Evolutionary conservation across 2,329 filamentous ascomycete species (phyloP), one percentile per base, ranked within the genome.

Genomic region (Fusarium sterilihyphosum): DNA sequence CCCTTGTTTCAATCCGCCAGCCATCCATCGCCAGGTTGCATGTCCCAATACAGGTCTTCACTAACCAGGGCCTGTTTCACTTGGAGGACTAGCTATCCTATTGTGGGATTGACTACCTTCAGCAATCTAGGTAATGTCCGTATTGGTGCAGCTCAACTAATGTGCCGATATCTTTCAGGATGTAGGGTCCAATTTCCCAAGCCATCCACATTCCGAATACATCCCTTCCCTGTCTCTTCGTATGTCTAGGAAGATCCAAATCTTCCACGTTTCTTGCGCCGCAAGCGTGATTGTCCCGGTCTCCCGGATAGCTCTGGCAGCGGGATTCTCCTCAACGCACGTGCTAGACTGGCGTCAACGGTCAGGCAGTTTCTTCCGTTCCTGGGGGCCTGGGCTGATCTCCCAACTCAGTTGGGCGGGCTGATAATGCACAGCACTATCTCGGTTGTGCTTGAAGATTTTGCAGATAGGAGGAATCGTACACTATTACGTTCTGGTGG

Each of bases 31-130:
- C 40, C 26, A 29, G 40, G 29, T 35, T 37, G n/a, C 14, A 37
- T n/a, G 14, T 33, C 31, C 41, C 10, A 26, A 49, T 29, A 22
- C 24, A 22, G 56, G 41, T 49, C 17, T 49, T 49, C 41, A 59
- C 41, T 12, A n/a, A 24, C 56, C 41, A 37, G 67, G 67, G 67
- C 12, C 11, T 37, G 62, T 71, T 71, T 62, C 69, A 71, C 20
- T 11, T n/a, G 26, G 1, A 41, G 17, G 24, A 26, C 3, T 43
- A 13, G 29, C 14, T 13, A 18, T 20, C 43, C 49, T 33, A 20
- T 37, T 47, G 20, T 9, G 43, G 43, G 22, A 22, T 38, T 17
- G 22, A 8, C 6, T 18, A 17, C 14, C 17, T 24, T 17, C 16
- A 18, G 16, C 17, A 17, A 16, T 14, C 24, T 22, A 26, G 13